Base-by-base conservation (phyloP, 1,139 yeast genomes). In the Magnusiomyces clavatus region DNA sequence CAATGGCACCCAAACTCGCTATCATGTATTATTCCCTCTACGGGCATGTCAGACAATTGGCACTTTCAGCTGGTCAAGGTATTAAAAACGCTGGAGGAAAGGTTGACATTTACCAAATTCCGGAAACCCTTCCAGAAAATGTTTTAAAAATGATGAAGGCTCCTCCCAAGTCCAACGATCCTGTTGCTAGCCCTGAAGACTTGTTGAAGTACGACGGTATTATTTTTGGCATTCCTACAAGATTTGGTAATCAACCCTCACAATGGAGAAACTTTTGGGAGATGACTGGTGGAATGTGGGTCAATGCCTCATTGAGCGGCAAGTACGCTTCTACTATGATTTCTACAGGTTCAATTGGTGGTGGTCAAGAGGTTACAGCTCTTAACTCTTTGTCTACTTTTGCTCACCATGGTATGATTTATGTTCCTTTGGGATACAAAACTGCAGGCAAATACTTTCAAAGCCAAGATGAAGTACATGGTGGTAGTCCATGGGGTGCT, bases 401-500 rank as follows among this genome's bases (percentile, higher is more conserved):
- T 60, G 77, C 79, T 55, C 95, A 86, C 69, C 95, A 86, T 62
- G 95, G 95, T 65, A 76, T 86, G 67, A 78, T 83, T 60, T 86
- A 65, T 67, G 83, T 86, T 52, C 95, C 95, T 64, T 77, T 86
- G 60, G 95, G 95, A 64, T 86, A 81, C 75, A 81, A 80, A 61
- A 71, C 77, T 60, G 75, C 77, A 43, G 82, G 82, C 70, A 76
- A 77, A 48, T 77, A 77, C 60, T 68, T 82, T 58, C 69, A 86
- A 55, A 77, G 77, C 70, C 67, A 85, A 55, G 76, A 74, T 16
- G 89, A 85, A 73, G 77, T 80, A 54, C 94, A 84, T 67, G 95
- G 95, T 66, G 85, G 85, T 59, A 82, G 90, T 52, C 80, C 95
- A 54, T 86, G 92, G 89, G 95, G 95, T 71, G 89, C 95, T 50